Conservation (phyloP, 176 grass and related monocot species). For the Pontederia crassipes region DNA sequence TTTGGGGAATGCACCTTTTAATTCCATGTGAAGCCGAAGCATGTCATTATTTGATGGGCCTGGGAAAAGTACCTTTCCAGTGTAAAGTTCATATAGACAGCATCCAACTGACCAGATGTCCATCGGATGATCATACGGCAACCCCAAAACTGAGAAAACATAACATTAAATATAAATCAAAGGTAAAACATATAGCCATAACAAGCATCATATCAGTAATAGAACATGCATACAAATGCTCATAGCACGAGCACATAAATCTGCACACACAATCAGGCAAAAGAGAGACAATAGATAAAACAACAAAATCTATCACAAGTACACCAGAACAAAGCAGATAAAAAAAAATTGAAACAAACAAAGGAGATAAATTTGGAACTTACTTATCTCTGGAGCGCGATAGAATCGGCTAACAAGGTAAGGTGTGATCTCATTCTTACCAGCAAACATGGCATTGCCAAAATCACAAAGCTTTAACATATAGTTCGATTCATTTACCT, state of each 20-base stretch:
- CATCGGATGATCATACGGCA: constrained; percentile 88
- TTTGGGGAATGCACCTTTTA: constrained; percentile 91
- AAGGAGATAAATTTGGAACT: constrained; percentile 38
- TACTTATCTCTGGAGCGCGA: constrained; percentile 96
- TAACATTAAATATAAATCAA: not conserved
- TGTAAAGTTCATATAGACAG: constrained; percentile 96
- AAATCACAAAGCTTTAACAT: constrained; percentile 97
- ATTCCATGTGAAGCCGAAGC: constrained; percentile 96
- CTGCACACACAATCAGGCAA: not conserved
- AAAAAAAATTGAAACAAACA: no score
- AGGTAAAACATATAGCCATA: not conserved
- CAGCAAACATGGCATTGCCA: constrained; percentile 98
- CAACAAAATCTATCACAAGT: not conserved
- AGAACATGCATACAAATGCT: not conserved
- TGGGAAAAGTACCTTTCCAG: constrained; percentile 90
- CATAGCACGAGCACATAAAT: not conserved
- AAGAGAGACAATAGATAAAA: not conserved
- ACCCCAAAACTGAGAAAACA: constrained; percentile 79
- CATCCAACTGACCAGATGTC: constrained; percentile 98
- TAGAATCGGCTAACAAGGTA: constrained; percentile 99
- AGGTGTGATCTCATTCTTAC: constrained; percentile 97
- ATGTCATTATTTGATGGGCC: constrained; percentile 93
- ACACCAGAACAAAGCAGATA: not conserved
- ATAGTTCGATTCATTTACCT: constrained; percentile 99
- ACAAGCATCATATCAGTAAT: not conserved